phyloP scores from a whole-genome alignment of 2,329 filamentous ascomycete genomes.

The Coleophoma crateriformis region DNA sequence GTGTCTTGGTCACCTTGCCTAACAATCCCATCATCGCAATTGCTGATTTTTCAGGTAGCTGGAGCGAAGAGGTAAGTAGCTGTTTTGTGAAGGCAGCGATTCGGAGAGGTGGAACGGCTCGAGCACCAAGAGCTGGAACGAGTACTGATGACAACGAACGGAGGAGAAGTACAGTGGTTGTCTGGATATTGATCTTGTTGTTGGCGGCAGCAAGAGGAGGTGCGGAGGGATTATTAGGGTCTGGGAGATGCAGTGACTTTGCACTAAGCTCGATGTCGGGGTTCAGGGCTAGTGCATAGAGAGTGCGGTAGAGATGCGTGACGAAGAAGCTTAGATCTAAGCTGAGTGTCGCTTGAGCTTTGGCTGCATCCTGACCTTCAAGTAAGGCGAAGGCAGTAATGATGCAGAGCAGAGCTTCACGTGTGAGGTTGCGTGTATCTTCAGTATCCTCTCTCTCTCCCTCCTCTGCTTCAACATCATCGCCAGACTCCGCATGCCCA shows the following conservation, averaged over 20 bases:
- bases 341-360: slow-evolving; percentile 73
- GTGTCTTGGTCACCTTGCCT: slow-evolving; percentile 71
- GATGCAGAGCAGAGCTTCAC: slow-evolving; percentile 88
- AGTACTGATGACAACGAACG: slow-evolving; percentile 80
- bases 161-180: slow-evolving; percentile 86
- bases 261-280: slow-evolving; percentile 79
- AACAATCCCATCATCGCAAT: slow-evolving; percentile 76
- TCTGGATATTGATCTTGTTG: slow-evolving; percentile 88
- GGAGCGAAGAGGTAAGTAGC: slow-evolving; percentile 73
- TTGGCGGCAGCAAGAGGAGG: slow-evolving; percentile 35
- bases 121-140: slow-evolving; percentile 66
- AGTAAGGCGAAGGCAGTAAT: slow-evolving; percentile 96
- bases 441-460: slow-evolving; percentile 43
- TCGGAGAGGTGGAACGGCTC: slow-evolving; percentile 72
- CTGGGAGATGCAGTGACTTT: slow-evolving; percentile 65
- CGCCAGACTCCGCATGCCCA: slow-evolving; percentile 60
- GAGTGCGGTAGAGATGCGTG: slow-evolving; percentile 82
- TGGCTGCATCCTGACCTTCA: slow-evolving; percentile 86
- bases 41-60: slow-evolving; percentile 84
- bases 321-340: slow-evolving; percentile 95
- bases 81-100: slow-evolving; percentile 94
- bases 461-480: slow-evolving; percentile 34
- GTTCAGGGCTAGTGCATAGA: slow-evolving; percentile 73
- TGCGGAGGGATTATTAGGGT: slow-evolving; percentile 48
- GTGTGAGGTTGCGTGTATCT: slow-evolving; percentile 65